Evolutionary conservation across 495 filamentous ascomycete genomes (phyloP).

Genomic region (Lepraria neglecta): DNA sequence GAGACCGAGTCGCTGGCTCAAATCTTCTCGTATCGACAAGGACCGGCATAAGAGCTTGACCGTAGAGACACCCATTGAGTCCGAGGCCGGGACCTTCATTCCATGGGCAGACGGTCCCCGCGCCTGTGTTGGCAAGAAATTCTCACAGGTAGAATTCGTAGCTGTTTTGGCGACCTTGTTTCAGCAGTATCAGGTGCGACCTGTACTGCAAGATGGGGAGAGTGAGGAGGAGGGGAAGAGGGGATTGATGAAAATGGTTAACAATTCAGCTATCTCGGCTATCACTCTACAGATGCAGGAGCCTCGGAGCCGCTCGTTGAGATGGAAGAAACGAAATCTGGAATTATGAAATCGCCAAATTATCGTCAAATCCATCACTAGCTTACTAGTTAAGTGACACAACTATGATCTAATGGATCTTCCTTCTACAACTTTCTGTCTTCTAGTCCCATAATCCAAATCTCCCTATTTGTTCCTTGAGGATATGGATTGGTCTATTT

Average conservation of each 20-base stretch:
- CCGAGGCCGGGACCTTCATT: constrained; percentile 57
- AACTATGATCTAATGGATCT: too few relatives aligned
- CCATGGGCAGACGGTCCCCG: constrained; percentile 70
- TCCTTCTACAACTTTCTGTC: too few relatives aligned
- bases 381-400: too few relatives aligned
- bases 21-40: constrained; percentile 20
- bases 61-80: constrained; percentile 40
- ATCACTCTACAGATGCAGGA: constrained; percentile 27
- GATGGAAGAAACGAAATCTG: constrained; percentile 16
- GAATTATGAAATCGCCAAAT: not conserved
- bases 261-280: constrained; percentile 18
- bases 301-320: constrained; percentile 17
- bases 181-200: constrained; percentile 56
- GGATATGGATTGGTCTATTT: not conserved
- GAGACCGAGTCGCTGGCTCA: constrained; percentile 44
- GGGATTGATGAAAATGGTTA: constrained; percentile 17
- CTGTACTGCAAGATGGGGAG: constrained; percentile 56
- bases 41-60: constrained; percentile 30
- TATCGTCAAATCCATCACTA: too few relatives aligned
- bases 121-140: constrained; percentile 63
- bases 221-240: constrained; percentile 17
- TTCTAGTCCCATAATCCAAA: too few relatives aligned
- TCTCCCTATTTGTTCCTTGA: not conserved
- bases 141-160: constrained; percentile 71
- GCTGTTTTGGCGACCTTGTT: constrained; percentile 60